Conservation (phyloP, 257 asterid species). For the Leonotis leonurus region DNA sequence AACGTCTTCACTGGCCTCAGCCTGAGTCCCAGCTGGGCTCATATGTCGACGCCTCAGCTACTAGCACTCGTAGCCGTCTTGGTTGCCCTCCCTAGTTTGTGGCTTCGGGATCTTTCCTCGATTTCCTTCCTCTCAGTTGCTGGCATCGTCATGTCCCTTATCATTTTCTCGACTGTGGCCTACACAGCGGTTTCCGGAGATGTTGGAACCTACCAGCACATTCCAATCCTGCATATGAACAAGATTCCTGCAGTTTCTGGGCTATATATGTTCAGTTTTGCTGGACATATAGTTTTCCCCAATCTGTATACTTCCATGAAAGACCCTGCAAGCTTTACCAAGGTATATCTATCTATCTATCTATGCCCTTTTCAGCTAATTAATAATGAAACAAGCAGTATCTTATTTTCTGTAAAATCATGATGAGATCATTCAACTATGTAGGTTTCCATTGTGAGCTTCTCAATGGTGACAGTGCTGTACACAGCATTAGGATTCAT, state of each 20-base stretch:
- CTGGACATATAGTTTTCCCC: constrained; percentile 71
- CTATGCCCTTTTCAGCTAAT: background rate
- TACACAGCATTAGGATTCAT: constrained; percentile 55
- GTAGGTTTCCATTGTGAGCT: constrained; percentile 62
- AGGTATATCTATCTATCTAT: constrained; percentile 25
- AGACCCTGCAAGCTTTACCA: constrained; percentile 67
- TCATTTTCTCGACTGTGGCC: constrained; percentile 42
- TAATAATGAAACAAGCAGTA: background rate
- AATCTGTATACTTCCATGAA: constrained; percentile 60
- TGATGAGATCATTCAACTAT: background rate
- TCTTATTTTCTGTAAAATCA: background rate
- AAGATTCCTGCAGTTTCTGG: constrained; percentile 62
- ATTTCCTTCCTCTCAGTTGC: constrained; percentile 60
- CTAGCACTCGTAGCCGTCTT: constrained; percentile 43
- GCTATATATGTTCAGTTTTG: constrained; percentile 49
- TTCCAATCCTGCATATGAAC: constrained; percentile 29
- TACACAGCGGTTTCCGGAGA: constrained; percentile 48
- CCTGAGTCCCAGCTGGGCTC: constrained; percentile 24
- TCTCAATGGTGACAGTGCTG: constrained; percentile 43
- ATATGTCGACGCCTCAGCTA: constrained; percentile 41
- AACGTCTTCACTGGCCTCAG: constrained; percentile 31
- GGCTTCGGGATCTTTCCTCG: constrained; percentile 66
- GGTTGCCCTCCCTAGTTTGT: constrained; percentile 68
- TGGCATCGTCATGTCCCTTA: constrained; percentile 55
- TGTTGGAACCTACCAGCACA: constrained; percentile 28